phyloP scores from a whole-genome alignment of 768 basidiomycete species.

The Tricholoma hemisulphureum region DNA sequence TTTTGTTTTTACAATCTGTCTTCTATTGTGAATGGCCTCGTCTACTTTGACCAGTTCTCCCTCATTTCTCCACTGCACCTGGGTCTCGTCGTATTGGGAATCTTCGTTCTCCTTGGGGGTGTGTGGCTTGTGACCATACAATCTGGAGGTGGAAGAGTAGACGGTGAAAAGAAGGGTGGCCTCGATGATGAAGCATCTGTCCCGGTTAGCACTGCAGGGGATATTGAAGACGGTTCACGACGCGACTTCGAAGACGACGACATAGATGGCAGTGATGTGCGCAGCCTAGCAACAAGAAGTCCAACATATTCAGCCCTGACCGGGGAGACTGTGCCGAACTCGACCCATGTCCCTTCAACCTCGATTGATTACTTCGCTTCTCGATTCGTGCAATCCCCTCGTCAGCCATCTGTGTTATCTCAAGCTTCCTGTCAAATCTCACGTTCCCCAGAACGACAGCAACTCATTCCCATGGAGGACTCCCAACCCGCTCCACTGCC shows the following conservation, averaged over 20 bases:
- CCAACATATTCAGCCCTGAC: conserved; percentile 14
- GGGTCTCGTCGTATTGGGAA: conserved; percentile 73
- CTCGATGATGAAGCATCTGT: conserved; percentile 26
- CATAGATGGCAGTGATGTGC: neutral
- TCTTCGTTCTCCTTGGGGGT: conserved; percentile 73
- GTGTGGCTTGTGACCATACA: conserved; percentile 89
- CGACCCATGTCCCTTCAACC: conserved; percentile 16
- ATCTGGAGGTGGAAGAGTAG: conserved; percentile 51
- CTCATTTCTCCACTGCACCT: conserved; percentile 69
- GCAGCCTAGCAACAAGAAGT: neutral
- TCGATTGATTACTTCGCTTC: neutral
- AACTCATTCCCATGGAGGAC: neutral
- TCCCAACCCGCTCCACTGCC: neutral
- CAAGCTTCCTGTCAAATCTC: neutral
- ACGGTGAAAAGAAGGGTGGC: conserved; percentile 48
- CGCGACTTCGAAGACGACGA: conserved; percentile 1
- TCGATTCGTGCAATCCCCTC: neutral
- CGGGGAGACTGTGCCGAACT: conserved; percentile 32
- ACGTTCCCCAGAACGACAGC: neutral
- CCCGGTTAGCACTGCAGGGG: conserved; percentile 1
- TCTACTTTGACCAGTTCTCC: conserved; percentile 86
- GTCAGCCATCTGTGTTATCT: neutral
- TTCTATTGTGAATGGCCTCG: conserved; percentile 84
- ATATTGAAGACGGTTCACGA: conserved; percentile 18
- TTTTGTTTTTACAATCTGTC: conserved; percentile 96